phyloP scores from a whole-genome alignment of 179 eudicot genomes.

The Spergularia azorica region DNA sequence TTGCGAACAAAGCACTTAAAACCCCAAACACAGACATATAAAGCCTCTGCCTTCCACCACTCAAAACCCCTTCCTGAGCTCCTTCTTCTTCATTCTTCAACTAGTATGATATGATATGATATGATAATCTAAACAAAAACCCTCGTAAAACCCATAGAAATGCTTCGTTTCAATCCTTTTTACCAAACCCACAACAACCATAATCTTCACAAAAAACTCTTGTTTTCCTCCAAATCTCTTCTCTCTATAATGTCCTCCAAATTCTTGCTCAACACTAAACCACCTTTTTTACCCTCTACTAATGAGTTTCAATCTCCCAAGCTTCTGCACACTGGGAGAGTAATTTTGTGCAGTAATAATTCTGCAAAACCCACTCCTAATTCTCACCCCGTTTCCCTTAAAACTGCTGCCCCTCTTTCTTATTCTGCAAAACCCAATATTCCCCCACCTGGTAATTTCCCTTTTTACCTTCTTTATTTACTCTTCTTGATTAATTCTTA shows the following conservation, averaged over 20 bases:
- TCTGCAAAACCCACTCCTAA: slow-evolving; percentile 23
- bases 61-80: no score
- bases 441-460: neutral
- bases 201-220: slow-evolving; percentile 10
- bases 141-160: neutral
- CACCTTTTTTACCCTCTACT: slow-evolving; percentile 16
- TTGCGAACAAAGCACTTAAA: no score
- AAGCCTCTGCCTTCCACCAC: no score
- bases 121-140: no score
- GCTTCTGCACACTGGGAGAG: slow-evolving; percentile 18
- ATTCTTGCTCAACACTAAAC: slow-evolving; percentile 13
- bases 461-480: neutral
- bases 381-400: slow-evolving; percentile 19
- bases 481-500: neutral
- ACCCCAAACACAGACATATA: no score
- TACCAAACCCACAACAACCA: neutral
- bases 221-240: slow-evolving; percentile 17
- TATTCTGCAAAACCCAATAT: slow-evolving; percentile 32
- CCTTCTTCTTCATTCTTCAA: no score
- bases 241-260: slow-evolving; percentile 34
- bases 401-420: slow-evolving; percentile 18
- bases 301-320: slow-evolving; percentile 9
- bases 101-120: no score
- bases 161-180: slow-evolving; percentile 17
- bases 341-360: slow-evolving; percentile 10